Base-by-base conservation (phyloP, 495 filamentous ascomycete species). In the Aspergillus conjunctus region DNA sequence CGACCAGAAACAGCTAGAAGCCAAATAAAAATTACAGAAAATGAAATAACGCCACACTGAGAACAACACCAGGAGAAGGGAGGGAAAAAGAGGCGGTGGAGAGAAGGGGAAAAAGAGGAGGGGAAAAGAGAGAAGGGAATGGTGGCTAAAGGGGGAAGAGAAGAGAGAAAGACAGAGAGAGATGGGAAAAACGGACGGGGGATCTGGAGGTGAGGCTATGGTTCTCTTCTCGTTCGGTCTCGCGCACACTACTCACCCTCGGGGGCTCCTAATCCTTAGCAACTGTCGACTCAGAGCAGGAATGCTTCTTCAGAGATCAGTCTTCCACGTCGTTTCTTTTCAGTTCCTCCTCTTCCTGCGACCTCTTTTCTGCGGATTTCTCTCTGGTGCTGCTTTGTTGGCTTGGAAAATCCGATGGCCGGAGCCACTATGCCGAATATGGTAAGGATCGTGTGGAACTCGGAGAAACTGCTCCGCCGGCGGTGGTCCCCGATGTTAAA, bases 371-470 rank as follows among this genome's bases (percentile, higher is more conserved):
- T 61, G 14, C 53, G 33, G 33, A 21, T 46, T 61, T 61, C 51
- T 33, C 26, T 48, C 32, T 45, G 54, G 15, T 61, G 32, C 43
- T 46, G 45, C 53, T 57, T 60, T 44, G 58, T 22, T 60, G 58
- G 58, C 58, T 26, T 51, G 58, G 58, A 60, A 54, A 54, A 60
- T 54, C 51, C 51, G 51, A 60, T 60, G 51, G 58, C 56, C 72
- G 58, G 51, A n/a, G 26, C 0, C 11, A 66, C 73, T 73, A 72
- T 54, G n/a, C 73, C 62, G 1, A 49, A 55, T 68, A 3, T 0
- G 51, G 52, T 49, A 54, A 46, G 15, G 18, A 10, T 73, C 72
- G 72, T 69, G 70, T 72, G 71, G 18, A 55, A 37, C 18, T 21
- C 57, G 61, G 50, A 17, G 14, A 30, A 60, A 64, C 62, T 41